Percentiles rank a stretch among this genome's conserved stretches.
Evolutionary conservation across 805 yeast genomes (phyloP).

Genomic region (Phaffomyces antillensis): DNA sequence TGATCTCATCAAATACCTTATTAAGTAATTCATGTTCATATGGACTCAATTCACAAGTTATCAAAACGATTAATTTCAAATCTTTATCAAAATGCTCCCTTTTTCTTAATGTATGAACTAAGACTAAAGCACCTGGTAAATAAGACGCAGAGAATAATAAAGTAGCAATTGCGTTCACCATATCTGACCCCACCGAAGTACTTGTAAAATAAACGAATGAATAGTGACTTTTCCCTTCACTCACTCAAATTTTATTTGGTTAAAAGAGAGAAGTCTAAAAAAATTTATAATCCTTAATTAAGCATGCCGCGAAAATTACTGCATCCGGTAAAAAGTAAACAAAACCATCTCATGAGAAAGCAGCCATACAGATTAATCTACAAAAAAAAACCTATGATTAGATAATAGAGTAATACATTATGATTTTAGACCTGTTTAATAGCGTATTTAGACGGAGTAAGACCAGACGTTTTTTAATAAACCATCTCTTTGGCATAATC

Average conservation of each 20-base stretch:
- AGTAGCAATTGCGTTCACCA: constrained; percentile 35
- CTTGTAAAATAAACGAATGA: background rate
- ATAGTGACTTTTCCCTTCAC: no score
- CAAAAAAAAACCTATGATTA: no score
- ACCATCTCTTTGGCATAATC: constrained; percentile 99
- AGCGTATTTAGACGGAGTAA: constrained; percentile 70
- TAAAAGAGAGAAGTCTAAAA: background rate
- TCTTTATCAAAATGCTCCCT: background rate
- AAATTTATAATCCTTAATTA: background rate
- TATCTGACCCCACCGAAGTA: background rate
- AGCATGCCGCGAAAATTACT: constrained; percentile 2
- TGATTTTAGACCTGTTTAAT: background rate
- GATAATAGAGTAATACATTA: constrained; percentile 2
- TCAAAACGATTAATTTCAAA: constrained; percentile 16
- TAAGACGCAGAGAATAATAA: constrained; percentile 44
- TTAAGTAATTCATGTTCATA: constrained; percentile 10
- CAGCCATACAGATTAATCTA: no score
- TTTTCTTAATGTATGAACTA: constrained; percentile 33
- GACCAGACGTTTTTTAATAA: constrained; percentile 93
- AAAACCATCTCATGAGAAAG: background rate
- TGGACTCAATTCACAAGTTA: constrained; percentile 14
- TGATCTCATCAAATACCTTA: constrained; percentile 21
- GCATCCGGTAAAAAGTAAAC: constrained; percentile 2
- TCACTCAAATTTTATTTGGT: no score
- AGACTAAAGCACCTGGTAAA: constrained; percentile 50